Base-by-base conservation (phyloP, 2,329 filamentous ascomycete species). In the Hymenoscyphus occultus region DNA sequence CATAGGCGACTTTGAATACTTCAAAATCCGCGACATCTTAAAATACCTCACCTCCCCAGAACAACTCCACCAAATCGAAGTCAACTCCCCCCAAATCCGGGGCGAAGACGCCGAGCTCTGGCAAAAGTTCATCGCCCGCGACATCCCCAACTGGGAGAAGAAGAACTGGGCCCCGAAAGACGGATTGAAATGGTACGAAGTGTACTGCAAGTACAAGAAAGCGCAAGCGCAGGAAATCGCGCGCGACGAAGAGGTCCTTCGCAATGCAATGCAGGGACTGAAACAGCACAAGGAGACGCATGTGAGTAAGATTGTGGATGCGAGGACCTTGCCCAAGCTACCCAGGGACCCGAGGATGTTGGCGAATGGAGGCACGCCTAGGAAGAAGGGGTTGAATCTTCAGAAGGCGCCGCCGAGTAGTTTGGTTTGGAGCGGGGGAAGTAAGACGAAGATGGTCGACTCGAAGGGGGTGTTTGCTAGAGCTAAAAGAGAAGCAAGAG, bases 41-140 rank as follows among this genome's bases (percentile, higher is more conserved):
- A 73, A 84, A 61, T 88, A 87, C 64, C 80, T 98, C 64, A 86
- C 90, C 62, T 89, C 84, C 68, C 88, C 93, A 1, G 79, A 84
- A 56, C 93, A 96, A 75, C 86, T 98, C 39, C 88, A 86, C 72
- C 74, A 83, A 64, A 83, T 97, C 65, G 93, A 97, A 78, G 67
- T 83, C 60, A 87, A 88, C 73, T 93, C 89, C 5, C 91, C 92
- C 0, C 91, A 96, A 69, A 83, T 97, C 61, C 81, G 85, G 67
- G 86, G 86, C 45, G 82, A 90, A 64, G 88, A 88, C 48, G 83
- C 80, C 22, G 90, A 93, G 71, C 80, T 94, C 67, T 97, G 94
- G 94, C 78, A 86, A 54, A 84, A 85, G 35, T 85, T 97, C 73
- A 95, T 98, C 76, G 84, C 86, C 61, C 86, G 87, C 59, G 88